Evolutionary conservation across 257 asterid genomes (phyloP), one percentile per base, ranked within the genome.

Genomic region (Penstemon barbatus): DNA sequence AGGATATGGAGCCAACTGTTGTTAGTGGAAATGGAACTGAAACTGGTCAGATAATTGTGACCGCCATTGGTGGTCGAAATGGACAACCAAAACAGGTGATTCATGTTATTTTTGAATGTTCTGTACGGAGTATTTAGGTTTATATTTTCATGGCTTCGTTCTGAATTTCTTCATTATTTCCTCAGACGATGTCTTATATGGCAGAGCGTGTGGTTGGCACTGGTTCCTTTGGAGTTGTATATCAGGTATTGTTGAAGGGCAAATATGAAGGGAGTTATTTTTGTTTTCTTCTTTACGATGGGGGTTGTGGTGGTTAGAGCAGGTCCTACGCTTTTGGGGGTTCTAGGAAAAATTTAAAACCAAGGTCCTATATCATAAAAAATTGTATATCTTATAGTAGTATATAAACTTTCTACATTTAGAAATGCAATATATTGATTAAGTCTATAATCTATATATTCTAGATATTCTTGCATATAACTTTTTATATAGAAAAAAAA

Each of bases 51-150:
- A 79, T 89, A 72, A 86, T 90, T 38, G 96, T 87, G 75, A 93
- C 99, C 57, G 80, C 95, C 43, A 12, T 84, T 36, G 91, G 85
- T 60, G 92, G 91, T 67, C 85, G 40, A 56, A 82, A 85, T 76
- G 99, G 97, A 75, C 84, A 85, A 63, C 79, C 90, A n/a, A 93
- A 90, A 66, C 87, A 87, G 96, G 97, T 90, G 55, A 78, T n/a
- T 57, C 61, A 37, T 41, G 56, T 68, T 57, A 1, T 6, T 58
- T 33, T 53, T 63, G 3, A 7, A 52, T 49, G 15, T 15, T 15
- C 18, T 15, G 0, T 19, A 48, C 12, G 38, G 54, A 4, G 56
- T 33, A 1, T 19, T 53, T 53, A 6, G 36, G 53, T 8, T 54
- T 63, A 46, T 69, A 18, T 37, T 6, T 63, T 52, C 18, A 13